These are phyloP conservation scores for Yamadazyma triangularis DNA, from an alignment of 1,139 yeast genomes.

Conservation along the genomic window DNA sequence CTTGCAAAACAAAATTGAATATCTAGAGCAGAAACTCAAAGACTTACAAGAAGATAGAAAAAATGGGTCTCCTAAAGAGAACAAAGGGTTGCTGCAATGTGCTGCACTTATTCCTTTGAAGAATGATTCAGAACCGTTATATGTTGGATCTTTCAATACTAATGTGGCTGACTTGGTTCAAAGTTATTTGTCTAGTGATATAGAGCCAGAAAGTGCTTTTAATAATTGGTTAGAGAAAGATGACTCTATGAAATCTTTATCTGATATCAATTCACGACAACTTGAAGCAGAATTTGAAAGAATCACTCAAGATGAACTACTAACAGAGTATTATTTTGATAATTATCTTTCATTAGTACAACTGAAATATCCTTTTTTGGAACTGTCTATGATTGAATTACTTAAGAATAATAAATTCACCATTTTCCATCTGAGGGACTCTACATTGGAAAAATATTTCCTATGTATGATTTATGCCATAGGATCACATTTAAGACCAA, in stretches of 20 bases:
- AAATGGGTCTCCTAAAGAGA: background rate
- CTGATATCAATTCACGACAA: constrained; percentile 1
- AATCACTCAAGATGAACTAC: constrained; percentile 3
- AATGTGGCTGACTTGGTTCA: constrained; percentile 7
- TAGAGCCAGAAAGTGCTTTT: background rate
- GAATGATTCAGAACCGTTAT: constrained; percentile 6
- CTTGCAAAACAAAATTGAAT: constrained; percentile 4
- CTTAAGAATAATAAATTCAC: constrained; percentile 3
- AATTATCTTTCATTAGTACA: constrained; percentile 7
- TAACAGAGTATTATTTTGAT: constrained; percentile 6
- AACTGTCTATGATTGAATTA: constrained; percentile 1
- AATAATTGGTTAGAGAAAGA: background rate
- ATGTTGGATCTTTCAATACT: constrained; percentile 7
- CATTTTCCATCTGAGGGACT: background rate
- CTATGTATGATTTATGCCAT: constrained; percentile 9
- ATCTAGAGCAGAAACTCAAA: constrained; percentile 3
- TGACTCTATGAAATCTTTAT: constrained; percentile 2
- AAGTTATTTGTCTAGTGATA: constrained; percentile 5
- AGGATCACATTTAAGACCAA: constrained; percentile 7
- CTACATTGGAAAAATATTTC: constrained; percentile 4
- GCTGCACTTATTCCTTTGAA: constrained; percentile 10
- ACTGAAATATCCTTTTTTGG: constrained; percentile 7
- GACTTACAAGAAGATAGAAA: background rate
- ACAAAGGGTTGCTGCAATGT: constrained; percentile 5
- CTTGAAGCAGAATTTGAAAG: constrained; percentile 2